These are phyloP conservation scores for Radiomyces spectabilis DNA, from an alignment of 192 early-diverging fungal species.

Conservation along the genomic window DNA sequence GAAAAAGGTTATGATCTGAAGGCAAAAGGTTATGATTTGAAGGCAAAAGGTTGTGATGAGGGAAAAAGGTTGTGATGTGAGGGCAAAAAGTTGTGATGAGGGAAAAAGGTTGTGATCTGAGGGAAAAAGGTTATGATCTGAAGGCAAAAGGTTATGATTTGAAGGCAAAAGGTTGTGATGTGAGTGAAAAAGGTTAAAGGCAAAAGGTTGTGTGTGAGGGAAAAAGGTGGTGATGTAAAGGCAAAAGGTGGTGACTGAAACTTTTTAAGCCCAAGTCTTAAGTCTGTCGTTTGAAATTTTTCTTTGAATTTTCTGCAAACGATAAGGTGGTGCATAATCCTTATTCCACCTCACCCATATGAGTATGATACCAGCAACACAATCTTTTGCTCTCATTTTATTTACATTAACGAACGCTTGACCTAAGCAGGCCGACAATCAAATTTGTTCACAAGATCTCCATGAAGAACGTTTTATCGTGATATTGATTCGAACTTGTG, in stretches of 20 bases:
- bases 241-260: background rate
- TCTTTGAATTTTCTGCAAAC: constrained; percentile 1
- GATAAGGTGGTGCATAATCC: background rate
- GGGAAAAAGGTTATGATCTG: no score
- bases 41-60: no score
- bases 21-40: no score
- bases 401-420: background rate
- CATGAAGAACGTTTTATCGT: background rate
- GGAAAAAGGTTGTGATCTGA: no score
- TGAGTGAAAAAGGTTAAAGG: no score
- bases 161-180: no score
- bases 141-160: no score
- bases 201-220: background rate
- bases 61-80: no score
- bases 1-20: no score
- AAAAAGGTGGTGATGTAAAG: no score
- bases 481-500: constrained; percentile 1
- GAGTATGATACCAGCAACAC: background rate
- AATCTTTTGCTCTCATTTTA: background rate
- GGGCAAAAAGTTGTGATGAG: no score
- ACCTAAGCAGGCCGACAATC: background rate
- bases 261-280: background rate
- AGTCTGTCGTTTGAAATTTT: background rate
- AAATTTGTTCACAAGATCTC: background rate
- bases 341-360: no score